These are phyloP conservation scores for Penicilliopsis zonata DNA, from an alignment of 495 filamentous ascomycete genomes.

Conservation along the genomic window DNA sequence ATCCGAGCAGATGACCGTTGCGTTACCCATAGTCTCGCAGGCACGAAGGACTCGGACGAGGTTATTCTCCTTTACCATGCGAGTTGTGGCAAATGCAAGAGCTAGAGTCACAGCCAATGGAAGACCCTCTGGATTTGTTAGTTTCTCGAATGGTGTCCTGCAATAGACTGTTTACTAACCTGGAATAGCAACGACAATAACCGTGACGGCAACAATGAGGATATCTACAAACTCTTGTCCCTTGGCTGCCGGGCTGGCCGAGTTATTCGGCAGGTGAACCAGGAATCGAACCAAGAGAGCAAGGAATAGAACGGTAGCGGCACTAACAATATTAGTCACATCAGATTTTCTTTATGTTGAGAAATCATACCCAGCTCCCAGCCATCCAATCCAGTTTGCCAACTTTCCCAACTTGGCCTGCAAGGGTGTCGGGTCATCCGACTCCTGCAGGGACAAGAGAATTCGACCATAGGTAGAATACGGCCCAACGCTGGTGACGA, in stretches of 20 bases:
- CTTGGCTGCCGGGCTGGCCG: constrained; percentile 38
- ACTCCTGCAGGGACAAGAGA: constrained; percentile 47
- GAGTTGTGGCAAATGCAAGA: constrained; percentile 57
- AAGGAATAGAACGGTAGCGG: constrained; percentile 52
- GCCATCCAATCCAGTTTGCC: constrained; percentile 52
- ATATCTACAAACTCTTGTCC: constrained; percentile 54
- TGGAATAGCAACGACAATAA: constrained; percentile 61
- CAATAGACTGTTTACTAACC: constrained; percentile 12
- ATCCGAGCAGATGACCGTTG: constrained; percentile 57
- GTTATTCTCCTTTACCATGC: constrained; percentile 61
- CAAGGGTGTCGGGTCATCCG: constrained; percentile 50
- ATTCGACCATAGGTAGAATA: constrained; percentile 56
- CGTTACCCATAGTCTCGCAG: constrained; percentile 65
- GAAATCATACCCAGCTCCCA: constrained; percentile 29
- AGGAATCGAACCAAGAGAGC: constrained; percentile 50
- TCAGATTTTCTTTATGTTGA: background rate
- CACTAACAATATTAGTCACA: constrained; percentile 15
- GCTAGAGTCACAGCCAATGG: constrained; percentile 57
- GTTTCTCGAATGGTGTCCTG: background rate
- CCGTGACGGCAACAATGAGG: constrained; percentile 57
- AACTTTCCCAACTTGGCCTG: constrained; percentile 50
- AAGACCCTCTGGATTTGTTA: constrained; percentile 40
- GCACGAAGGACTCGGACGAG: constrained; percentile 52
- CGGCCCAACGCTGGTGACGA: constrained; percentile 52
- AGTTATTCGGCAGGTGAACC: constrained; percentile 37